These are phyloP conservation scores for Ustilago lituana DNA, from an alignment of 1,284 basidiomycete species.

Conservation along the genomic window DNA sequence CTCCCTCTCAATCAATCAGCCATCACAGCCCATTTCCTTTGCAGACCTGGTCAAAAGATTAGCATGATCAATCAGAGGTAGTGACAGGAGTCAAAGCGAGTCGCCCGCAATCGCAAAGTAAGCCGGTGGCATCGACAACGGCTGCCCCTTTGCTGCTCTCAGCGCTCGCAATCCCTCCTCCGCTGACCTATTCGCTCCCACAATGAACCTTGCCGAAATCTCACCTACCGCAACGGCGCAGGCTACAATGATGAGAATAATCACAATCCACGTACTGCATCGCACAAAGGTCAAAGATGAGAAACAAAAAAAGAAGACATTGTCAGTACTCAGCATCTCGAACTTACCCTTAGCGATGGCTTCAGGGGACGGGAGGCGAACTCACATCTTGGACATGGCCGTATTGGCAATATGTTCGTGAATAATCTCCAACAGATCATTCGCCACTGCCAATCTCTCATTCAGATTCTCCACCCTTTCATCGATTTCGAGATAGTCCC, in stretches of 20 bases:
- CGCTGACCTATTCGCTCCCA: conserved; percentile 65
- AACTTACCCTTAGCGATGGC: too few relatives aligned
- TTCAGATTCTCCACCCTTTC: conserved; percentile 85
- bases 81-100: conserved; percentile 17
- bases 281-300: too few relatives aligned
- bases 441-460: conserved; percentile 85
- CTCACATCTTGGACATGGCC: conserved; percentile 74
- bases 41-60: too few relatives aligned
- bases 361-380: background rate
- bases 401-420: conserved; percentile 91
- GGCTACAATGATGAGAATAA: conserved; percentile 90
- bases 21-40: too few relatives aligned
- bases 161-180: conserved; percentile 25
- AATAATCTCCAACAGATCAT: conserved; percentile 76
- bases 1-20: too few relatives aligned
- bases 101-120: conserved; percentile 15
- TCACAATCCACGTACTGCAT: conserved; percentile 84
- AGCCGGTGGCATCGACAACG: background rate
- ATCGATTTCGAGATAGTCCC: conserved; percentile 93
- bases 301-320: background rate
- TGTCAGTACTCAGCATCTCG: too few relatives aligned
- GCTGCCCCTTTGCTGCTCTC: background rate
- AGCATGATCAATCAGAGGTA: too few relatives aligned
- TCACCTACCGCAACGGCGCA: conserved; percentile 87
- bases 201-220: conserved; percentile 80